Evolutionary conservation across 805 yeast genomes (phyloP), one percentile per base, ranked within the genome.

Genomic region (Wickerhamiella sergipiensis): DNA sequence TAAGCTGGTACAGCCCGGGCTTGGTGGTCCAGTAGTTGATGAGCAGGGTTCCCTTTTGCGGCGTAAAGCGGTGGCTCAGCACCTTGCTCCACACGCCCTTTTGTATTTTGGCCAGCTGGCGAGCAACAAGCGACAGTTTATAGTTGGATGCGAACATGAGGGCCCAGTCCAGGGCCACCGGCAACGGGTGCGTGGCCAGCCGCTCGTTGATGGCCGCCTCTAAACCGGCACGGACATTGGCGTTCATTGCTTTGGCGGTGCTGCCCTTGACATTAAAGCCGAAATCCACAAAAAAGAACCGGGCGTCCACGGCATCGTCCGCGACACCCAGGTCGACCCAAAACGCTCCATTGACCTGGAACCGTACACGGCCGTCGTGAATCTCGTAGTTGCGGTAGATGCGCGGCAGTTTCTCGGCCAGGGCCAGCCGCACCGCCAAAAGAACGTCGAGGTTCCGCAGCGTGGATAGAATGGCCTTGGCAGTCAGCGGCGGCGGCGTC

Each of bases 201-300:
- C 73, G 71, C 22, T 69, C 68, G 62, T 85, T 85, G 8, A 79
- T 77, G 2, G 72, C 64, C 24, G 68, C 68, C 59, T 83, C 88
- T 19, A 85, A 12, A 9, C 46, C 29, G 56, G 18, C 48, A 47
- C n/a, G 74, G 71, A 17, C 64, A 56, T 12, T 22, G 26, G 31
- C 31, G 18, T 13, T 22, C 29, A 43, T 23, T 7, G 63, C 40
- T 9, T 36, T 36, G 19, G 17, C 54, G 6, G 64, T 58, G 1
- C 58, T 52, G 12, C 62, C 61, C 8, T 64, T 57, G 59, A 83
- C 81, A 21, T 75, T 68, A 51, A 88, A 76, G 50, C 78, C 73
- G 65, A 88, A 83, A 62, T 85, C 90, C 19, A 90, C 83, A 53
- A 87, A 73, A 61, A 81, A 85, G 58, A 84, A 81, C 15, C 87